Evolutionary conservation across 2,329 filamentous ascomycete genomes (phyloP), one percentile per base, ranked within the genome.

Genomic region (Cladophialophora yegresii): DNA sequence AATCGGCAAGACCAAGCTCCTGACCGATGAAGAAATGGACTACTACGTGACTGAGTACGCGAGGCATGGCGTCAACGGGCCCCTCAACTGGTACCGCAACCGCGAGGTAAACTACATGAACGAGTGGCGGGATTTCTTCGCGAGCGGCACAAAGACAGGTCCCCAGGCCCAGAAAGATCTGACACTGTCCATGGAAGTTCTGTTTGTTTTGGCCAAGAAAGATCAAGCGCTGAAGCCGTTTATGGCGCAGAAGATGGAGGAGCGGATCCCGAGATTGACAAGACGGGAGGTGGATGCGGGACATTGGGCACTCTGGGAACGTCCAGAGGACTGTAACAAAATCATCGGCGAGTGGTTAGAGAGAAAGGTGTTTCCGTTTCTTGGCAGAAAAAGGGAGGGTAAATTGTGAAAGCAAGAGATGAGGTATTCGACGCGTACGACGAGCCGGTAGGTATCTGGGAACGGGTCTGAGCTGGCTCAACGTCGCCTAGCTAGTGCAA

Each of bases 81-180:
- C 92, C 16, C 80, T 92, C 65, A 95, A 93, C 77, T 97, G 92
- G 91, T 99, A 99, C 79, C 87, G 92, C 50, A 89, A 85, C 2
- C 81, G 85, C 22, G 80, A 85, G 75, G 76, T 88, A 68, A 96
- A 96, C 77, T 90, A 82, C 74, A 84, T 91, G 47, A 91, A 97
- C 68, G 95, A 97, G 65, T 75, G 78, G 63, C 72, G 72, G 76
- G 79, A 72, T 33, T 66, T 69, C 63, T 69, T 70, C 49, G 62
- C 57, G 47, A 55, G n/a, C 20, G 65, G 61, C 26, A 32, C 51
- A 4, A 66, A 65, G 40, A 56, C 45, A n/a, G 23, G 54, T 16
- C 28, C 36, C 23, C 53, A 62, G 40, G 65, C 36, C 30, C 22
- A 30, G 8, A 33, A 28, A 10, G 53, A 57, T 26, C 22, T 61